Evolutionary conservation across 192 early-diverging fungal species (phyloP).

Genomic region (Backusella australiensis): DNA sequence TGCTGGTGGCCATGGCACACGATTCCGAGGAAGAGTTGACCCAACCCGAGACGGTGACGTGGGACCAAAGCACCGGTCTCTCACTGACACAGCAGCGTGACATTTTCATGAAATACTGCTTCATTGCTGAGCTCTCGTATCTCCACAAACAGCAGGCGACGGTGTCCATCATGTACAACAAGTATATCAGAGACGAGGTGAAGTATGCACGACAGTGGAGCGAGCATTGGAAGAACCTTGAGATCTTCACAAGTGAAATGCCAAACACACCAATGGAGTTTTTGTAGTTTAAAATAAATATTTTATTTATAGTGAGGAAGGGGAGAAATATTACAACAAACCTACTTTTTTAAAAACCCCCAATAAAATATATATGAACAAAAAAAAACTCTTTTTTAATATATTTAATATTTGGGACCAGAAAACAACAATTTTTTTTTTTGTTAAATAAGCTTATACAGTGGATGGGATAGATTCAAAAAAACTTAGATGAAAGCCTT

Average conservation of each 20-base stretch:
- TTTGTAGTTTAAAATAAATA: background rate
- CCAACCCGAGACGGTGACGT: conserved; percentile 30
- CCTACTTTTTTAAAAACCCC: background rate
- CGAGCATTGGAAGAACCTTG: conserved; percentile 51
- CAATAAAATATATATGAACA: background rate
- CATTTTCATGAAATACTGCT: conserved; percentile 50
- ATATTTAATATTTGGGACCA: background rate
- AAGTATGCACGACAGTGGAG: conserved; percentile 46
- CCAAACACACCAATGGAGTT: conserved; percentile 48
- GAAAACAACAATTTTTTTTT: background rate
- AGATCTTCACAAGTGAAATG: conserved; percentile 42
- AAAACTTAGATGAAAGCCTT: conserved; percentile 62
- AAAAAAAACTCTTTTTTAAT: background rate
- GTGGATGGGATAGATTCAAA: background rate
- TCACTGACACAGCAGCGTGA: conserved; percentile 35
- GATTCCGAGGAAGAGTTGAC: conserved; percentile 44
- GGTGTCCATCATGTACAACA: conserved; percentile 58
- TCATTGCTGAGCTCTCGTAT: conserved; percentile 55
- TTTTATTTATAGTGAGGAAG: background rate
- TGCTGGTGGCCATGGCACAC: background rate
- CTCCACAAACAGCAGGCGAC: conserved; percentile 59
- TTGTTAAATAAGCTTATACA: conserved; percentile 3
- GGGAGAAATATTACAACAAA: background rate
- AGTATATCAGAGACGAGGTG: conserved; percentile 57
- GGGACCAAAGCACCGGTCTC: conserved; percentile 25